Evolutionary conservation across 345 rosid species (phyloP), one percentile per base, ranked within the genome.

Genomic region (Eutrema heterophyllum): DNA sequence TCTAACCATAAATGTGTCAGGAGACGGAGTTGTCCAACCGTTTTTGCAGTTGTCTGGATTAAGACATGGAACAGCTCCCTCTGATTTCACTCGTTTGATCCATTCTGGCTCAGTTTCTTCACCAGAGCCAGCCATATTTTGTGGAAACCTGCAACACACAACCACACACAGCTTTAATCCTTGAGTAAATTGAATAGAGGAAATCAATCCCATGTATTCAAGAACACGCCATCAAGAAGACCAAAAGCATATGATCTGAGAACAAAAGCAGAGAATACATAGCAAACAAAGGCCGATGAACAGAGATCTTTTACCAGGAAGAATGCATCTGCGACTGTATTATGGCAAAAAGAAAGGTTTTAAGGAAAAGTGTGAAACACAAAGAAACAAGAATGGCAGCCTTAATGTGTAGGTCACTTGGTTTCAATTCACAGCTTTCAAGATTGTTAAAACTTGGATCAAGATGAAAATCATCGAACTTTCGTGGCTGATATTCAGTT

Each of bases 1-100:
- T 76, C 99, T 85, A 26, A 95, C 92, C 97, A 86, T 83, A 75
- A 95, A 95, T 8, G 30, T 78, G 36, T 86, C 79, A 9, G 90
- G 92, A 29, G 93, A 80, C 5, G 99, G 99, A 7, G 91, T 84
- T 21, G 97, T 84, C 99, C 99, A 95, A 56, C 96, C 86, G 52
- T 86, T 91, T 68, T 80, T 40, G 81, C 85, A 84, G 41, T 84
- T 80, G 40, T 85, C 88, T 51, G 87, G 87, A 30, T 86, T 86
- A 40, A 88, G 95, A 66, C 83, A 65, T 2, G 97, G 96, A 71
- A 94, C 83, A 67, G 90, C 78, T 80, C 99, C 99, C 57, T 78
- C 93, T 32, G 92, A 84, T 78, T 83, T 90, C 16, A 84, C 81
- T 81, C 86, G 84, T 77, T 81, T 81, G 64, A 89, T 83, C 96